Evolutionary conservation across 2,329 filamentous ascomycete genomes (phyloP).

Genomic region (Epichloe amarillans): DNA sequence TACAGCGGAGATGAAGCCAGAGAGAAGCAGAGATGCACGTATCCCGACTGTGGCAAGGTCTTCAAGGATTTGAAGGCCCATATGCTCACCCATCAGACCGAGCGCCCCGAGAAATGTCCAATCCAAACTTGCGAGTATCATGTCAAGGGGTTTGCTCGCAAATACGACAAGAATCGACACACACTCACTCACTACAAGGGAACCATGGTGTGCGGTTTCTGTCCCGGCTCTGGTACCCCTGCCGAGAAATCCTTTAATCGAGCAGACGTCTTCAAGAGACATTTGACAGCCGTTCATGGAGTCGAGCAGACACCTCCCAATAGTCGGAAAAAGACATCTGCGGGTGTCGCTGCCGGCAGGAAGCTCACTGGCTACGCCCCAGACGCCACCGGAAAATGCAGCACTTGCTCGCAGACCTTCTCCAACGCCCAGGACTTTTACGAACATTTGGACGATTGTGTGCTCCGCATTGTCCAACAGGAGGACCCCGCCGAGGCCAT

Average conservation of each 20-base stretch:
- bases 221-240: constrained; percentile 73
- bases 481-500: constrained; percentile 57
- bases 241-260: constrained; percentile 93
- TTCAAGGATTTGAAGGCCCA: constrained; percentile 92
- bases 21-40: constrained; percentile 62
- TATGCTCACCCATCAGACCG: constrained; percentile 85
- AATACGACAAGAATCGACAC: constrained; percentile 94
- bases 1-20: constrained; percentile 50
- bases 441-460: constrained; percentile 79
- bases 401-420: constrained; percentile 84
- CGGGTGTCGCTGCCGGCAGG: constrained; percentile 34
- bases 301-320: constrained; percentile 91
- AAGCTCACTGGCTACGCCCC: constrained; percentile 58
- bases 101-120: constrained; percentile 87
- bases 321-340: constrained; percentile 58
- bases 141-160: constrained; percentile 80
- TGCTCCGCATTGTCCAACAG: constrained; percentile 57
- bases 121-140: constrained; percentile 88
- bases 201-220: constrained; percentile 94
- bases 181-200: constrained; percentile 94
- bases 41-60: constrained; percentile 69
- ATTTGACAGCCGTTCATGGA: constrained; percentile 78
- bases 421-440: constrained; percentile 95
- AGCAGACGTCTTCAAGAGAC: constrained; percentile 90
- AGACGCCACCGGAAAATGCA: constrained; percentile 86